Evolutionary conservation across 352 stramenopile species (phyloP), one percentile per base, ranked within the genome.

Genomic region (Phytophthora hibernalis): DNA sequence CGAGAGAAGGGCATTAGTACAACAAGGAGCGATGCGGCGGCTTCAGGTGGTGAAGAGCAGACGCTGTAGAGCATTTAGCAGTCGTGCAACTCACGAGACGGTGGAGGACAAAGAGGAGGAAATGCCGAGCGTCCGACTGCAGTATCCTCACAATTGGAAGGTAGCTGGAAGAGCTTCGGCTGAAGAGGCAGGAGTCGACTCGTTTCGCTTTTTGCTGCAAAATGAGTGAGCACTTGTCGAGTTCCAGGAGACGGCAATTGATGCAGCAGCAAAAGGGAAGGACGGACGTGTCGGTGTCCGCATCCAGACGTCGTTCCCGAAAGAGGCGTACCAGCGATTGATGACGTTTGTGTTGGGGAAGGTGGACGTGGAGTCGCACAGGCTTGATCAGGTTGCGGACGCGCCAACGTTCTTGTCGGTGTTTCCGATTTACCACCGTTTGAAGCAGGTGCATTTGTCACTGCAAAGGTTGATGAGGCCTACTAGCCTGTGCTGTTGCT

Each of bases 141-240:
- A 84, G 54, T 87, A 88, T 45, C 81, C 76, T n/a, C 70, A 67
- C 16, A 74, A 79, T 12, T 61, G 89, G 47, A 85, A 83, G 48
- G 43, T 65, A 81, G 13, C 38, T 87, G 1, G 50, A 70, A 10
- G 79, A 84, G 9, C 43, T 76, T 40, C 52, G 59, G 4, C 30
- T 55, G 10, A 74, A 70, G 21, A 38, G 15, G 7, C 54, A 79
- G 33, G 53, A 72, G n/a, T 77, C 78, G 20, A 82, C 76, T 21
- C 81, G 76, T 20, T 66, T 64, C 40, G 54, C 43, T 8, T 92
- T 90, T 53, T 86, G 76, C 57, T 79, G 76, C 30, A 79, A 75
- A 49, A 79, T 89, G 68, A 81, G n/a, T 8, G 76, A 89, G 64
- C 70, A 80, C 26, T 42, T 90, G 44, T 70, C 80, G 59, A 70